phyloP scores from a whole-genome alignment of 495 filamentous ascomycete species.

The Neurospora intermedia region DNA sequence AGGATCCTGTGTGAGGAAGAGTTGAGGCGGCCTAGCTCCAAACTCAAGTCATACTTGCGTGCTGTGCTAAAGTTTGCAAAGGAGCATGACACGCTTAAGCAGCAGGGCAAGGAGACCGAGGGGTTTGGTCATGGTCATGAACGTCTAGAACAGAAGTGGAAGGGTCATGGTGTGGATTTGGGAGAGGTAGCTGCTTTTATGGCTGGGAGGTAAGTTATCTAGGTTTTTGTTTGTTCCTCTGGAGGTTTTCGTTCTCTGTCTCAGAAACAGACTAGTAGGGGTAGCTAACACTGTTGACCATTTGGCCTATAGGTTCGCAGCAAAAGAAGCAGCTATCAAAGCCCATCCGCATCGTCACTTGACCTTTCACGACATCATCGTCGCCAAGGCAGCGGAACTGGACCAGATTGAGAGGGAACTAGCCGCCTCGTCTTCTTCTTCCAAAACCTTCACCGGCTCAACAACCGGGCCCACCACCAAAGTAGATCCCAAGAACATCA shows the following conservation, averaged over 20 bases:
- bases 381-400: constrained; percentile 12
- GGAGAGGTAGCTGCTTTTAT: constrained; percentile 28
- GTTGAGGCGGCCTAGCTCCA: not conserved
- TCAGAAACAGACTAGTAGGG: not conserved
- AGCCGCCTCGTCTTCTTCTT: not conserved
- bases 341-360: constrained; percentile 37
- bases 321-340: constrained; percentile 57
- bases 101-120: not conserved
- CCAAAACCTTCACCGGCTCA: not conserved
- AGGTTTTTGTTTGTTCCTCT: constrained; percentile 14
- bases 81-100: not conserved
- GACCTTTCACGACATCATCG: constrained; percentile 35
- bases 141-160: not conserved
- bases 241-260: not conserved
- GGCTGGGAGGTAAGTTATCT: constrained; percentile 36
- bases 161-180: constrained; percentile 5
- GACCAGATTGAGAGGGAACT: not conserved
- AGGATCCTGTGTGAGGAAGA: constrained; percentile 34
- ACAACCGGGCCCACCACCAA: not conserved
- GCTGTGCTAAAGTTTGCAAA: not conserved
- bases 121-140: not conserved
- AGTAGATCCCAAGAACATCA: not conserved
- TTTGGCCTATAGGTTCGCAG: constrained; percentile 39
- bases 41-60: not conserved
- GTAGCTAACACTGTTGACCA: not conserved